Evolutionary conservation across 345 rosid genomes (phyloP), one percentile per base, ranked within the genome.

Genomic region (Schrenkiella parvula): DNA sequence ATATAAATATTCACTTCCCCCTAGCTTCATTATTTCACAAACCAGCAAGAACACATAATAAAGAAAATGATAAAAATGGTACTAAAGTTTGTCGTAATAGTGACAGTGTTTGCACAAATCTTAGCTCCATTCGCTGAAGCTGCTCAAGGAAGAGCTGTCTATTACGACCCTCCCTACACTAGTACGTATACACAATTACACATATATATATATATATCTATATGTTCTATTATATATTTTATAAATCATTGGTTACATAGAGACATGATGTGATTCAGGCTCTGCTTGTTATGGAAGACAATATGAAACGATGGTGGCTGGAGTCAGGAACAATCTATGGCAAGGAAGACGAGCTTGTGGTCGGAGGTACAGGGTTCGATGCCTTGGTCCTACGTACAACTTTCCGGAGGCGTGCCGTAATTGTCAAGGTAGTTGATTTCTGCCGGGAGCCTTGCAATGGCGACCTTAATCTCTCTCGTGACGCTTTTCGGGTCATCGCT

Each of bases 401-500:
- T 68, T 37, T 46, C 38, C 6, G 1, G 3, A 80, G 26, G 82
- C 85, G 6, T 86, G 90, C 54, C 15, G 81, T 81, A 6, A 70
- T 9, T 1, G 85, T 86, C 5, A 79, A 22, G 14, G 83, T 81
- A 13, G 84, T 84, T 9, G 88, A 82, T 72, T 78, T 75, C 1
- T 86, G 86, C 3, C 50, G 19, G 6, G 59, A 68, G n/a, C 59
- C 70, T 10, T 86, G 88, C 60, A 64, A 68, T 3, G 90, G 85
- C 23, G 60, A 61, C 26, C 74, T 86, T 57, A 80, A 86, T 32
- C 82, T 86, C 21, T 84, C 88, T 67, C 72, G 64, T 54, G 85
- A 80, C n/a, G 90, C 90, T 62, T 86, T 86, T 23, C 38, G 75
- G 1, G 12, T 25, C 37, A 86, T 84, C 12, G 88, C 90, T 26